Evolutionary conservation across 1,284 basidiomycete genomes (phyloP).

Genomic region (Vanrija sp.): DNA sequence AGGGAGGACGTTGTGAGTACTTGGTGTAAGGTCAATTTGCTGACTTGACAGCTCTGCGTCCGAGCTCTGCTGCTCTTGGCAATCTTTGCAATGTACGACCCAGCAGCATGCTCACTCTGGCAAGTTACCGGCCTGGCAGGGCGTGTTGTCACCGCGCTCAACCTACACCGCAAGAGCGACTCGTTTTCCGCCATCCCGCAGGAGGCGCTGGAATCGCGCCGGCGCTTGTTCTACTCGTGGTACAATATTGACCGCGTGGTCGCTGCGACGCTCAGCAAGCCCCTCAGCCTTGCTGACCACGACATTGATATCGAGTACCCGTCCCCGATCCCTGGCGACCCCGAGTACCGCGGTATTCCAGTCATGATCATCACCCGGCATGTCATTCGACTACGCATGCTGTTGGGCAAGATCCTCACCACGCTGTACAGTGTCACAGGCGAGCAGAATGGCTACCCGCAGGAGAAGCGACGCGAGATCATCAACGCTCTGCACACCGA

Average conservation of each 20-base stretch:
- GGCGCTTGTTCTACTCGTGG: constrained; percentile 32
- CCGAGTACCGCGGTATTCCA: constrained; percentile 21
- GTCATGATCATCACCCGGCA: constrained; percentile 15
- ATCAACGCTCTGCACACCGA: constrained; percentile 19
- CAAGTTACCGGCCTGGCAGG: constrained; percentile 29
- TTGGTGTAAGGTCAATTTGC: neutral
- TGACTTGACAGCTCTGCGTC: constrained; percentile 17
- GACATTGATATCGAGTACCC: constrained; percentile 33
- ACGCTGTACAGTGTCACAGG: constrained; percentile 28
- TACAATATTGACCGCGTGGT: constrained; percentile 37
- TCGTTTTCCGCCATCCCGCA: constrained; percentile 1
- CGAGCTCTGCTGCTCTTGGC: constrained; percentile 28
- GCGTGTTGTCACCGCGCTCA: constrained; percentile 25
- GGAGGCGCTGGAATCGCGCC: constrained; percentile 22
- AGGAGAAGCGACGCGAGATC: constrained; percentile 20
- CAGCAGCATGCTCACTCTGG: constrained; percentile 26
- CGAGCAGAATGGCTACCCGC: constrained; percentile 21
- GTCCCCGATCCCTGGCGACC: constrained; percentile 13
- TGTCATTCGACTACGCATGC: constrained; percentile 23
- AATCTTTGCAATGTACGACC: constrained; percentile 26
- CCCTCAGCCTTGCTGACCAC: constrained; percentile 28
- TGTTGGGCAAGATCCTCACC: constrained; percentile 23
- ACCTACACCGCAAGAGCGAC: constrained; percentile 31
- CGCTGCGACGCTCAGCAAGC: constrained; percentile 26
- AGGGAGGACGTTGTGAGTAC: constrained; percentile 29